Evolutionary conservation across 345 rosid species (phyloP), one percentile per base, ranked within the genome.

Genomic region (Luvunga scandens): DNA sequence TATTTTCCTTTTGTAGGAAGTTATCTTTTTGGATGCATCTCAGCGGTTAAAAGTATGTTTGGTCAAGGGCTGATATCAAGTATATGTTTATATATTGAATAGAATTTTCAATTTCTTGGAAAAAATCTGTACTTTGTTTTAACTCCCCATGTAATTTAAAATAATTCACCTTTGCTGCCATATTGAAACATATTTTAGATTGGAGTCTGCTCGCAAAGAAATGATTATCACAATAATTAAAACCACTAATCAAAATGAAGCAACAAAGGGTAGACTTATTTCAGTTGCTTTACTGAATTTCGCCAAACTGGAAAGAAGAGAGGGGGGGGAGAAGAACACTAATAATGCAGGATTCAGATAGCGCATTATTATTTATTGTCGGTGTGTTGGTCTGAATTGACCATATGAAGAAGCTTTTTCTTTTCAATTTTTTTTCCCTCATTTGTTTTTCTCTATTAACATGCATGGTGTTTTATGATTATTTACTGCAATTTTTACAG

Each of bases 11-110:
- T 80, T 90, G 88, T 75, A 95, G 98, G 98, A 95, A 91, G 71
- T 85, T 78, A 95, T 93, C 77, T 93, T 95, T 87, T 79, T 84
- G 86, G 87, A 90, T 81, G 85, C 90, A 75, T 80, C 83, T 76
- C 67, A 83, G 81, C 80, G 66, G 53, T 74, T 93, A 77, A 90
- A 93, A 93, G 98, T 95, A 86, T 4, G 86, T 48, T 33, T 56
- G 19, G 18, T 61, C 65, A 69, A 68, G 72, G 69, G 33, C 48
- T 33, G 72, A 72, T 33, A 48, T 66, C 60, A 39, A 28, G 60
- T 63, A 42, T 63, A 62, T 27, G 18, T 19, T 62, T 12, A 27
- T 42, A 27, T 4, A 74, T 28, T 42, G 39, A 62, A 4, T 6
- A 38, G 19, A 74, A 28, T 39, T 71, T 71, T 53, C 64, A 55